A percentile compares a stretch with the other conserved stretches of the same genome.
Evolutionary conservation across 371 early-diverging fungal species (phyloP).

Genomic region (Fennellomyces sp.): DNA sequence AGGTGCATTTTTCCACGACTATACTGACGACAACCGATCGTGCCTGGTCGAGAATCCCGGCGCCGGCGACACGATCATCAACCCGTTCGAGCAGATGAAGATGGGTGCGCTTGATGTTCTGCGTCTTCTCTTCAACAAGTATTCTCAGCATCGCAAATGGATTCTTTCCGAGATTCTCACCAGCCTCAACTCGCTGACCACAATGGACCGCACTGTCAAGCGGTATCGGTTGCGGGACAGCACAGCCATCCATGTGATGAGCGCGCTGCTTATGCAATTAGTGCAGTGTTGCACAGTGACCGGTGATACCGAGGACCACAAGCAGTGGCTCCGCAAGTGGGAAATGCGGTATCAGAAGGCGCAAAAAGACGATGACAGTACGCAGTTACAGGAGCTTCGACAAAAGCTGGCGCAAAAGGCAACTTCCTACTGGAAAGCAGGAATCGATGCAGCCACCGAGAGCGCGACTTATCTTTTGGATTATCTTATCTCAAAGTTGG

Average conservation of each 20-base stretch:
- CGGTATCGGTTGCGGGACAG: slow-evolving; percentile 68
- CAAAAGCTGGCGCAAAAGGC: slow-evolving; percentile 22
- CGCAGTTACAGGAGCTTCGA: slow-evolving; percentile 21
- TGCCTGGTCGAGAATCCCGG: slow-evolving; percentile 7
- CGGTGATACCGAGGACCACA: slow-evolving; percentile 21
- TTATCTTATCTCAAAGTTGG: slow-evolving; percentile 63
- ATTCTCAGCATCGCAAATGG: slow-evolving; percentile 72
- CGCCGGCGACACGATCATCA: slow-evolving; percentile 25
- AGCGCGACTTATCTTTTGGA: slow-evolving; percentile 67
- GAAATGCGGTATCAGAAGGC: slow-evolving; percentile 30
- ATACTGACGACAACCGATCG: slow-evolving; percentile 16
- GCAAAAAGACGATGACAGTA: slow-evolving; percentile 27
- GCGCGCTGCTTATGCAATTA: slow-evolving; percentile 82
- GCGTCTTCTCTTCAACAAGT: slow-evolving; percentile 61
- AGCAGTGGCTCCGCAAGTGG: slow-evolving; percentile 38
- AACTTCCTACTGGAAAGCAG: slow-evolving; percentile 31
- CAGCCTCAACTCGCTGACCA: slow-evolving; percentile 65
- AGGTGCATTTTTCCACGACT: slow-evolving; percentile 46
- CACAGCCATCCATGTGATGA: slow-evolving; percentile 72
- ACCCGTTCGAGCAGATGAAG: slow-evolving; percentile 51
- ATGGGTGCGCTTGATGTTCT: slow-evolving; percentile 49
- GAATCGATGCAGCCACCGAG: slow-evolving; percentile 60
- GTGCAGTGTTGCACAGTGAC: slow-evolving; percentile 69
- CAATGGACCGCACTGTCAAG: slow-evolving; percentile 47
- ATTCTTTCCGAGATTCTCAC: slow-evolving; percentile 86